Base-by-base conservation (phyloP, 2,329 filamentous ascomycete genomes). In the Gnomoniopsis sp. region DNA sequence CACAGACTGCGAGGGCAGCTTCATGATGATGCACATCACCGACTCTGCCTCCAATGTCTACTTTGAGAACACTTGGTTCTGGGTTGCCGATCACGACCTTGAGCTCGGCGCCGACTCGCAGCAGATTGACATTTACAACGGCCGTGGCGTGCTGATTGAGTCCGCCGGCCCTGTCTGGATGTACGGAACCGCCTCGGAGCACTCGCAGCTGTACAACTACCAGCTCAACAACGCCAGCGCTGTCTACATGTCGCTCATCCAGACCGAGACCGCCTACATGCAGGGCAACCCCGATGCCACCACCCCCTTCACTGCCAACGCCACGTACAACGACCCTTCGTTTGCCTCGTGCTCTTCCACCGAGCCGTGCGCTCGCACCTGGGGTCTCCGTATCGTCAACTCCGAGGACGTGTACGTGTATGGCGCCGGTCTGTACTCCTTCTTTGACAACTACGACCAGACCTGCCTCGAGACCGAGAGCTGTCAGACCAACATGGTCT, bases 31-130 rank as follows among this genome's bases (percentile, higher is more conserved):
- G 44, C 87, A 90, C 71, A 69, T 90, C 53, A 88, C 86, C 2
- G 60, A 74, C n/a, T 70, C 78, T 36, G 81, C 83, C 53, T 88
- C 85, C 48, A 64, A 64, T 65, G 84, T 85, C 49, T 96, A 96
- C 75, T 78, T 96, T 48, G 93, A 97, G 78, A 96, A 96, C 76
- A 86, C 81, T 49, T 96, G 91, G 90, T 88, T 90, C 73, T 96
- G 92, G 91, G 88, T 91, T 49, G 86, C 92, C 2, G 92, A 96
- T 71, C 92, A 96, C 77, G 90, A 96, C 70, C 87, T 96, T 23
- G 93, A 96, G 71, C 81, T 86, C 14, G 64, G 74, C 10, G 87
- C 88, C 68, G 85, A 88, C 70, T 66, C 67, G 53, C 64, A 60
- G 23, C 89, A 95, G 73, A 88, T 95, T 72, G 88, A 90, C 75